phyloP scores from a whole-genome alignment of 108 stramenopile species.

The Fragilaria crotonensis region DNA sequence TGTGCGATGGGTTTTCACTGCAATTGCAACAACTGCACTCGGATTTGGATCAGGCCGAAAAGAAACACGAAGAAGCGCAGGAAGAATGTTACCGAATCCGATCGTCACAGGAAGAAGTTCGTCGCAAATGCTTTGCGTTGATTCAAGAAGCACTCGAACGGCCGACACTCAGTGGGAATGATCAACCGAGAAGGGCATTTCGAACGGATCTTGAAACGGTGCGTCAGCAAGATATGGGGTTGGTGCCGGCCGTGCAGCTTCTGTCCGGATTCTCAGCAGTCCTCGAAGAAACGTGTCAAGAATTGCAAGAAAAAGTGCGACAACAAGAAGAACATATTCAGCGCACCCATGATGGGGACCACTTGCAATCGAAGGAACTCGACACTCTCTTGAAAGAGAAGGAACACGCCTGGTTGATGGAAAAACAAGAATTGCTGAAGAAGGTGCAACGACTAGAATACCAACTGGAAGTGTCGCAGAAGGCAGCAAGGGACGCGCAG shows the following conservation, averaged over 20 bases:
- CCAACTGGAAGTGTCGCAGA: constrained; percentile 42
- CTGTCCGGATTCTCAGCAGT: constrained; percentile 37
- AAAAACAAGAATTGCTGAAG: constrained; percentile 28
- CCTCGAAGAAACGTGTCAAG: constrained; percentile 35
- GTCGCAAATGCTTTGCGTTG: constrained; percentile 47
- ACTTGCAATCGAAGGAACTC: constrained; percentile 40
- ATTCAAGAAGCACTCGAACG: constrained; percentile 59
- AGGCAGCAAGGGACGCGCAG: constrained; percentile 53
- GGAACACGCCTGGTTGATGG: constrained; percentile 39
- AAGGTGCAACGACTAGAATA: constrained; percentile 38
- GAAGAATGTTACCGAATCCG: constrained; percentile 67
- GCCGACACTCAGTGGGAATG: constrained; percentile 9
- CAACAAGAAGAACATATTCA: constrained; percentile 43
- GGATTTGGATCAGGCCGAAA: constrained; percentile 61
- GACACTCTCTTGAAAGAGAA: constrained; percentile 35
- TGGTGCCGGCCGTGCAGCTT: constrained; percentile 39
- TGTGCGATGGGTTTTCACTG: constrained; percentile 80
- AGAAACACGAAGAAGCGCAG: constrained; percentile 45
- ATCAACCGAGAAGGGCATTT: constrained; percentile 32
- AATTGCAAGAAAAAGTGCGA: constrained; percentile 35
- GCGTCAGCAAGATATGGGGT: constrained; percentile 41
- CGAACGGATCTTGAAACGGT: constrained; percentile 55
- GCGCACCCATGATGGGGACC: constrained; percentile 50
- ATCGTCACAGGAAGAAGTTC: constrained; percentile 53
- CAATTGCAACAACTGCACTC: constrained; percentile 63